phyloP scores from a whole-genome alignment of 2,329 filamentous ascomycete species.

The Penicillium sp. region DNA sequence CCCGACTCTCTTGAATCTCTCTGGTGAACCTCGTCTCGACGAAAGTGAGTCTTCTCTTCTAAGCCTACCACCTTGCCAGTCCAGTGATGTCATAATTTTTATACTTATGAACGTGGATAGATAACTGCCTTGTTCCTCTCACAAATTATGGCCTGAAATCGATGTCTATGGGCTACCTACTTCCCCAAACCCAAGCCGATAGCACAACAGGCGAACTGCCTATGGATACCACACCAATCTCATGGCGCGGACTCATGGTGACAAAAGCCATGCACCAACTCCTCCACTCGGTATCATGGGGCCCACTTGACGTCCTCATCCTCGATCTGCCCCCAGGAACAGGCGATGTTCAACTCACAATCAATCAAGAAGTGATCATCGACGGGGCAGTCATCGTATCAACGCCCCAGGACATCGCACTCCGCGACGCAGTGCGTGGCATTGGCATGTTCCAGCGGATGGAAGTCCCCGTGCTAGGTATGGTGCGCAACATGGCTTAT shows the following conservation, averaged over 20 bases:
- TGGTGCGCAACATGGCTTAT: slow-evolving; percentile 89
- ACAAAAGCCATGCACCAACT: slow-evolving; percentile 96
- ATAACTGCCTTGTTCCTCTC: slow-evolving; percentile 70
- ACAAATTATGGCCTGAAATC: slow-evolving; percentile 95
- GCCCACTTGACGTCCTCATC: slow-evolving; percentile 80
- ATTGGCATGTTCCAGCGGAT: slow-evolving; percentile 91
- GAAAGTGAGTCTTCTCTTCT: slow-evolving; percentile 52
- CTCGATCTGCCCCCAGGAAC: slow-evolving; percentile 92
- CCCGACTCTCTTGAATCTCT: slow-evolving; percentile 81
- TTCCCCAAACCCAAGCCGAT: slow-evolving; percentile 45
- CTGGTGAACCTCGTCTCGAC: slow-evolving; percentile 74
- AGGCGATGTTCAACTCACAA: slow-evolving; percentile 93
- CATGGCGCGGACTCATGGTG: slow-evolving; percentile 96
- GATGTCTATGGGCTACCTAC: slow-evolving; percentile 97
- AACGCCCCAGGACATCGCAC: slow-evolving; percentile 87
- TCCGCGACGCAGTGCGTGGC: slow-evolving; percentile 88
- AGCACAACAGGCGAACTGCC: slow-evolving; percentile 30
- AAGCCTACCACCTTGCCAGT: background rate
- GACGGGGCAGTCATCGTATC: slow-evolving; percentile 83
- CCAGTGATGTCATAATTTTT: background rate
- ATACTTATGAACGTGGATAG: slow-evolving; percentile 23
- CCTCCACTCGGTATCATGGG: slow-evolving; percentile 93
- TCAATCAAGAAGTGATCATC: slow-evolving; percentile 88
- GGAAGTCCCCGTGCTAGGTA: slow-evolving; percentile 71
- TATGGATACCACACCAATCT: slow-evolving; percentile 67